Percentiles rank a stretch among this genome's conserved stretches.
Conservation (phyloP, 768 basidiomycete species). For the Russula earlei region DNA sequence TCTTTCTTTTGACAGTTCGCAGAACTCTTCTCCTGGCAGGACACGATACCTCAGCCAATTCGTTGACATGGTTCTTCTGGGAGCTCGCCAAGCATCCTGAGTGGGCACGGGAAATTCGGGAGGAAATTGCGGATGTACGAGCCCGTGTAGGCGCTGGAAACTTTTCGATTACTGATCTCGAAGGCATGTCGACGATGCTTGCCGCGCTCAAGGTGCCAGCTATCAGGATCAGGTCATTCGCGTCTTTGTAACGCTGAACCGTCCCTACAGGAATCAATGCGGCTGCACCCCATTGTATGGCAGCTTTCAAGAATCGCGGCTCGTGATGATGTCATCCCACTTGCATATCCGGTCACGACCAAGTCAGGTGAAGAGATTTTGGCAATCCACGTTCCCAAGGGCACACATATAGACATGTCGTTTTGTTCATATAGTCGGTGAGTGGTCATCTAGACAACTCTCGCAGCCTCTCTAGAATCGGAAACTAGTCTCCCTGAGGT, state of each 20-base stretch:
- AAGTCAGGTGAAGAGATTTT: conserved; percentile 22
- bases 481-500: conserved; percentile 21
- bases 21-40: conserved; percentile 16
- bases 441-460: not conserved
- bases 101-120: conserved; percentile 23
- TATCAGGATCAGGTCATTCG: not conserved
- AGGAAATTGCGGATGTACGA: conserved; percentile 24
- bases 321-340: conserved; percentile 28
- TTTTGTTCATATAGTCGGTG: conserved; percentile 29
- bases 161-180: conserved; percentile 27
- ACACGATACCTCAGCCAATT: conserved; percentile 28
- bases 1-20: not conserved
- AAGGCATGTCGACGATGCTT: conserved; percentile 27
- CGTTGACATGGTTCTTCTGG: conserved; percentile 27
- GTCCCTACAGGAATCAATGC: conserved; percentile 22
- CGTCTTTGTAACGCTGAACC: not conserved
- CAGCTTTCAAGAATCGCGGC: conserved; percentile 23
- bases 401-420: conserved; percentile 21
- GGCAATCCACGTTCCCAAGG: conserved; percentile 25
- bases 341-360: conserved; percentile 26
- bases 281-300: conserved; percentile 28
- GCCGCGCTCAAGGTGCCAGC: conserved; percentile 28
- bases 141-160: conserved; percentile 22
- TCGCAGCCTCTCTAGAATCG: not conserved
- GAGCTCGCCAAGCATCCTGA: conserved; percentile 25